Conservation (phyloP, 2,329 filamentous ascomycete species). For the Polychaeton citri region DNA sequence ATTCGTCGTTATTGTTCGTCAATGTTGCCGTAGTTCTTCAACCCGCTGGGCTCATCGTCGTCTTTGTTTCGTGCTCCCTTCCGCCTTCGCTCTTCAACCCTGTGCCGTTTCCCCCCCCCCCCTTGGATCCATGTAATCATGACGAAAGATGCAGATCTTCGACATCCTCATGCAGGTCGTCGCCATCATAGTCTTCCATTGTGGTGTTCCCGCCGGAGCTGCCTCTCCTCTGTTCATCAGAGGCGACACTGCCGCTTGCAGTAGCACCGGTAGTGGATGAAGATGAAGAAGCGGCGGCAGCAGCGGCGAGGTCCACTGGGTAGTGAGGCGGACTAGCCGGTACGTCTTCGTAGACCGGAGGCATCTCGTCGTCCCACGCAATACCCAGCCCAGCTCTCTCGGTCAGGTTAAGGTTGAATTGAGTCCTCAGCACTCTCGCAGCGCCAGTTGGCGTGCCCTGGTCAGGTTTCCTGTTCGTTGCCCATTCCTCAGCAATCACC, state of each 20-base stretch:
- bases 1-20: no score
- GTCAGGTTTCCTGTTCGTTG: constrained; percentile 53
- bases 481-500: constrained; percentile 85
- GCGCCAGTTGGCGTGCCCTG: constrained; percentile 76
- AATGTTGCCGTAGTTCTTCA: no score
- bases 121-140: no score
- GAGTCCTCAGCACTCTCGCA: constrained; percentile 81
- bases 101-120: no score
- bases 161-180: constrained; percentile 33
- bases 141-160: constrained; percentile 26
- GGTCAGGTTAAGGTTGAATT: constrained; percentile 72
- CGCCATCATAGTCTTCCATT: constrained; percentile 34
- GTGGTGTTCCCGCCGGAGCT: constrained; percentile 6
- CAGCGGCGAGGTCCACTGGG: constrained; percentile 13
- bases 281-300: not conserved
- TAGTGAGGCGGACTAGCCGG: constrained; percentile 65
- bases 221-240: not conserved
- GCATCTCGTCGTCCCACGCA: constrained; percentile 92
- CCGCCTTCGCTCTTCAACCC: no score
- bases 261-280: no score
- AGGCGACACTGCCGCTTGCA: not conserved
- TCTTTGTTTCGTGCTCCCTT: no score
- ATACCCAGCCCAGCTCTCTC: constrained; percentile 78
- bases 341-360: constrained; percentile 87
- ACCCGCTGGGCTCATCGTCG: no score